Evolutionary conservation across 2,329 filamentous ascomycete genomes (phyloP).

Genomic region (Calycina herbarum): DNA sequence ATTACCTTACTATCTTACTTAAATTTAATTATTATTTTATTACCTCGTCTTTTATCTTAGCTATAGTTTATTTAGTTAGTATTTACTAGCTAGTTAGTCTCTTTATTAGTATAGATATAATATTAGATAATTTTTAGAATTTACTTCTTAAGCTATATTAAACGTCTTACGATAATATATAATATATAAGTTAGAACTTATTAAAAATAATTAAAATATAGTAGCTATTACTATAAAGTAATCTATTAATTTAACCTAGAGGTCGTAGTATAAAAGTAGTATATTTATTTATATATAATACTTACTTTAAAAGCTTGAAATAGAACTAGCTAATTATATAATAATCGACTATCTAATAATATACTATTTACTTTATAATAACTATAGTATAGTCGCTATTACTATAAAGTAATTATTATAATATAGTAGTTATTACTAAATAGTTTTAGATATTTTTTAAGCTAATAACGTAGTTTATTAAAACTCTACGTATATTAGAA

Average conservation of each 20-base stretch:
- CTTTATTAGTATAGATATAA: neutral
- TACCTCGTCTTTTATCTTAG: no score
- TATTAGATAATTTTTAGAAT: no score
- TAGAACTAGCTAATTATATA: neutral
- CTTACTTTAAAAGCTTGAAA: neutral
- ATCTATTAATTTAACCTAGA: no score
- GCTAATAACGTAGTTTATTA: no score
- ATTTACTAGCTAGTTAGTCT: neutral
- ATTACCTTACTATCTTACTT: neutral
- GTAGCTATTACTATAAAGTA: no score
- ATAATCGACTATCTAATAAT: neutral
- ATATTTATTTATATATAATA: neutral
- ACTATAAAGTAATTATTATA: neutral
- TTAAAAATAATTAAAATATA: no score
- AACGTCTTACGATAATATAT: neutral
- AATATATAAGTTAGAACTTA: no score
- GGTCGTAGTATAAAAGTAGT: neutral
- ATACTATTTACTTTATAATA: neutral
- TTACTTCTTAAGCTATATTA: neutral
- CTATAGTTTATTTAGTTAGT: neutral
- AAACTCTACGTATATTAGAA: no score
- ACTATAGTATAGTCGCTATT: neutral
- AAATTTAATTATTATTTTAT: neutral
- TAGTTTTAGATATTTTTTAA: neutral
- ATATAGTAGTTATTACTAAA: neutral